phyloP scores from a whole-genome alignment of 1,284 basidiomycete genomes.

The Ceratobasidium sp. region DNA sequence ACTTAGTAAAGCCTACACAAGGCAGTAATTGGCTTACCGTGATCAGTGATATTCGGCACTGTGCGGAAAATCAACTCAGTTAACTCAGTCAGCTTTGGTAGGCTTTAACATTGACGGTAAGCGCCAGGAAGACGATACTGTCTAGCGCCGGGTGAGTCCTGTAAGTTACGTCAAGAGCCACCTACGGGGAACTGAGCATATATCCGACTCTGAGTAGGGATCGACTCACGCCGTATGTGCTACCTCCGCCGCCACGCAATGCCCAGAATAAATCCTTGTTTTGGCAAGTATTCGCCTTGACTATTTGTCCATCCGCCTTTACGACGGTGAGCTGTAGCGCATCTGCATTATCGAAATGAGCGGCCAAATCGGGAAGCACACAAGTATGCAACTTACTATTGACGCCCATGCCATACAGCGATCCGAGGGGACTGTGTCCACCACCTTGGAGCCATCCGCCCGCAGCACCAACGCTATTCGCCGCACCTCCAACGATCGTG shows the following conservation, averaged over 20 bases:
- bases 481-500: constrained; percentile 25
- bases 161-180: constrained; percentile 16
- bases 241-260: constrained; percentile 44
- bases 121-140: neutral
- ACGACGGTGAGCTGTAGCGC: constrained; percentile 33
- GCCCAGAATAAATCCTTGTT: constrained; percentile 47
- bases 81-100: neutral
- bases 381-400: constrained; percentile 19
- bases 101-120: neutral
- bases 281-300: constrained; percentile 28
- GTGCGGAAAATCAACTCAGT: neutral
- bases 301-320: constrained; percentile 31
- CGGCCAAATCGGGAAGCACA: neutral
- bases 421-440: constrained; percentile 33
- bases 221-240: constrained; percentile 26
- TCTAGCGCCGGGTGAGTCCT: constrained; percentile 11
- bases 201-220: neutral
- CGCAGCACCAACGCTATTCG: constrained; percentile 36
- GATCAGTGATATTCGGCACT: neutral
- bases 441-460: constrained; percentile 45
- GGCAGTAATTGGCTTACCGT: neutral
- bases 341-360: neutral
- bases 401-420: constrained; percentile 30
- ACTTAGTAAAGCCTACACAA: neutral
- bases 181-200: neutral